These are phyloP conservation scores for Candida hungchunana DNA, from an alignment of 805 yeast genomes.

Conservation along the genomic window DNA sequence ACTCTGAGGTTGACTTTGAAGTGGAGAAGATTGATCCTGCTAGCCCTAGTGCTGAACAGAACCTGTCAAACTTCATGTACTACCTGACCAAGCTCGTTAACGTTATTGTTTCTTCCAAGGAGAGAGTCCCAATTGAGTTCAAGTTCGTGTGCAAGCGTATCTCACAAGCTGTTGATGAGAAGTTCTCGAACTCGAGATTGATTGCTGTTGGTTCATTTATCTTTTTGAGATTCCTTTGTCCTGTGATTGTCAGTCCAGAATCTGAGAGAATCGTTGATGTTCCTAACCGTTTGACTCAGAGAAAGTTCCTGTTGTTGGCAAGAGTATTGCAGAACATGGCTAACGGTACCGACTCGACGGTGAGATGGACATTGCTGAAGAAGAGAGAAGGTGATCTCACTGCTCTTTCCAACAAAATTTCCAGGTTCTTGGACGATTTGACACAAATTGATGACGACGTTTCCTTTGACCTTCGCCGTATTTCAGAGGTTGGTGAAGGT, in stretches of 20 bases:
- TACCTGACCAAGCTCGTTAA: conserved; percentile 56
- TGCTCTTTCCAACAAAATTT: conserved; percentile 36
- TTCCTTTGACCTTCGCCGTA: conserved; percentile 20
- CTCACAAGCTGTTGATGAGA: conserved; percentile 48
- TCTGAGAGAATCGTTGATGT: conserved; percentile 35
- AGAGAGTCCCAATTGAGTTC: conserved; percentile 65
- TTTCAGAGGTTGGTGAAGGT: conserved; percentile 21
- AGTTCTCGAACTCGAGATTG: conserved; percentile 61
- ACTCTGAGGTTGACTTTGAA: conserved; percentile 52
- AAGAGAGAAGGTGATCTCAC: conserved; percentile 38
- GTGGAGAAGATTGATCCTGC: conserved; percentile 47
- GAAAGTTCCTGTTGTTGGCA: conserved; percentile 74
- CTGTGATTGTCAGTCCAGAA: conserved; percentile 89
- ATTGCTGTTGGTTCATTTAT: conserved; percentile 83
- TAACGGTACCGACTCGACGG: conserved; percentile 63
- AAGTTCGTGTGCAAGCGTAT: conserved; percentile 67
- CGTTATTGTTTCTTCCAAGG: conserved; percentile 50
- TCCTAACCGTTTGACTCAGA: conserved; percentile 41
- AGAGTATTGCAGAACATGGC: conserved; percentile 84
- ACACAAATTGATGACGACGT: conserved; percentile 25
- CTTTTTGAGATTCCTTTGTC: conserved; percentile 76
- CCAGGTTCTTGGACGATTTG: conserved; percentile 36
- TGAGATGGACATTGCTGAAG: conserved; percentile 59
- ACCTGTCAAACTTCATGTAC: conserved; percentile 46
- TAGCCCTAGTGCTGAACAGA: conserved; percentile 36